Evolutionary conservation across 805 yeast species (phyloP), one percentile per base, ranked within the genome.

Genomic region (Candida palmyrensis): DNA sequence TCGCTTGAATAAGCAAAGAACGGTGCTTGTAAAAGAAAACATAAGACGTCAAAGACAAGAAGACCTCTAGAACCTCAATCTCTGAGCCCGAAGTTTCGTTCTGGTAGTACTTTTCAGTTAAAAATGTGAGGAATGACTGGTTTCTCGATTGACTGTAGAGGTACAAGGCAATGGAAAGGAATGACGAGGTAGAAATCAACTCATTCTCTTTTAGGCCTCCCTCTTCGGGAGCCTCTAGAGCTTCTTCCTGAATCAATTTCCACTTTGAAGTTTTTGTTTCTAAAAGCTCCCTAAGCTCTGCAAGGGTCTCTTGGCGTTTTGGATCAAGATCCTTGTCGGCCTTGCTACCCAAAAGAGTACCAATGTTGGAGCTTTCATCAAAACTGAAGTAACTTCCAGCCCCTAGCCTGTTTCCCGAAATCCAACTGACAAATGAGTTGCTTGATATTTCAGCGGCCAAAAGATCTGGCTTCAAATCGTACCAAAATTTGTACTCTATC

Each of bases 11-110:
- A 7, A 39, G 39, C 4, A 40, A 33, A 1, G 61, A 48, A 25
- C 44, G 48, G 40, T 58, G 57, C 37, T 66, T 71, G 38, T 63
- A 62, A 29, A 60, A 67, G 36, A 53, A 55, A 17, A 57, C 48
- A 33, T 62, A 66, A 0, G 71, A 65, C 16, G 58, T 39, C 11
- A 61, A 45, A 30, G 65, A 53, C n/a, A 66, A 42, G 63, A 67
- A 60, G 17, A 59, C 33, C 16, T 55, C 62, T 13, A 47, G 40
- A 7, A 41, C 18, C 36, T 40, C 29, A 36, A 29, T 35, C 53
- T 50, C n/a, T 43, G 35, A 14, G 38, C 35, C n/a, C 37, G 21
- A 3, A 37, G 38, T 15, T 6, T 4, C 15, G 10, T n/a, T 28
- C 16, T 29, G 33, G 28, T 43, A 23, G 9, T 16, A n/a, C 32